A percentile compares a stretch with the other conserved stretches of the same genome.
Evolutionary conservation across 2,329 filamentous ascomycete species (phyloP).

Genomic region (Epichloe elymi): DNA sequence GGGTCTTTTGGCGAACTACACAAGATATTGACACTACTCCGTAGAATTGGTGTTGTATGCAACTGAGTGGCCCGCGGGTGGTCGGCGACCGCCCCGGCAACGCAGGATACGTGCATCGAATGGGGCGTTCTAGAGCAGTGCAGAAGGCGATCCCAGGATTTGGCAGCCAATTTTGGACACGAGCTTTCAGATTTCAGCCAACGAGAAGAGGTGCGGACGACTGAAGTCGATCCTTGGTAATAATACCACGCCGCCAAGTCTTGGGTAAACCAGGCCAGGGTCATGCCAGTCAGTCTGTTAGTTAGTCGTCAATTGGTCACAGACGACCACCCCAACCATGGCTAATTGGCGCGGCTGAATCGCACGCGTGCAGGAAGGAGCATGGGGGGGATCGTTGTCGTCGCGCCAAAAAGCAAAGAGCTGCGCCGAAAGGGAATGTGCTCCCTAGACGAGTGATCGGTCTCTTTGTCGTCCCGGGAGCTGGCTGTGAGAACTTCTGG

Average conservation of each 20-base stretch:
- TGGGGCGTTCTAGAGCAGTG: background rate
- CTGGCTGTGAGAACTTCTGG: no score
- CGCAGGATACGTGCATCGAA: background rate
- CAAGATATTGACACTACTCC: background rate
- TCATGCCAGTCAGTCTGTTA: background rate
- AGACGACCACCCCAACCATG: background rate
- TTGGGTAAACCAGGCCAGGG: background rate
- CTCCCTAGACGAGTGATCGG: no score
- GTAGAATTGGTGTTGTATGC: background rate
- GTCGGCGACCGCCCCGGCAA: background rate
- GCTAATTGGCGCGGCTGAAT: background rate
- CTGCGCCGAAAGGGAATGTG: no score
- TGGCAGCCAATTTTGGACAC: constrained; percentile 20
- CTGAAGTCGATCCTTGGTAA: constrained; percentile 12
- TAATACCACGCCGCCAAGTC: background rate
- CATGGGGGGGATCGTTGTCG: no score
- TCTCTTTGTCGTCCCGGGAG: no score
- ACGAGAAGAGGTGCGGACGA: constrained; percentile 7
- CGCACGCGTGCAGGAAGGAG: no score
- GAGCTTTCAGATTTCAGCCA: constrained; percentile 12
- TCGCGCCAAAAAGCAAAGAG: no score
- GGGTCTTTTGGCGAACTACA: background rate
- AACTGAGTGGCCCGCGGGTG: background rate
- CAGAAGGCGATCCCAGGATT: background rate
- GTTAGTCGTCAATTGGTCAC: no score